These are phyloP conservation scores for Solanum sejunctum DNA, from an alignment of 257 asterid genomes.

Conservation along the genomic window DNA sequence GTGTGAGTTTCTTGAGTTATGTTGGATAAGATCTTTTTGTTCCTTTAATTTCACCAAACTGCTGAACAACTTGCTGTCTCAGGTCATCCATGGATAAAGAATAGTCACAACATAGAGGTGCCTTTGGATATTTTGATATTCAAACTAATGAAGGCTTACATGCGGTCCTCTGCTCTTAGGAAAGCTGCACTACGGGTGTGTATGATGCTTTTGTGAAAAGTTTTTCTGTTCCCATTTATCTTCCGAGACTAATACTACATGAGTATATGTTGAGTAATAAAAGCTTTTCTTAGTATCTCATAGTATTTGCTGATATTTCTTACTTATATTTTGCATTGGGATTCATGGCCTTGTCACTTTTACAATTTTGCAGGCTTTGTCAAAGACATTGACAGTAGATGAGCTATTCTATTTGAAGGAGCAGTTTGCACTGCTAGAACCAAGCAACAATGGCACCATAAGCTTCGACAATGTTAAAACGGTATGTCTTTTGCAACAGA, in stretches of 20 bases:
- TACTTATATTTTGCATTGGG: background rate
- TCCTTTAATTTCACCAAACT: background rate
- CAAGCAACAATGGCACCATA: conserved; percentile 42
- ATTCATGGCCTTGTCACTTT: background rate
- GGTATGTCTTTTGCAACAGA: conserved; percentile 9
- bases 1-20: conserved; percentile 32
- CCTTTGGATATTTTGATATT: conserved; percentile 71
- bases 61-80: conserved; percentile 16
- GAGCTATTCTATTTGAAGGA: conserved; percentile 40
- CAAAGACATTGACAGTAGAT: conserved; percentile 41
- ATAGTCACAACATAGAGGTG: conserved; percentile 36
- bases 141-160: conserved; percentile 78
- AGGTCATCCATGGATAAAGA: conserved; percentile 95
- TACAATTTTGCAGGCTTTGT: conserved; percentile 28
- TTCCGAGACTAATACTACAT: background rate
- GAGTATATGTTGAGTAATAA: background rate
- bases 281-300: background rate
- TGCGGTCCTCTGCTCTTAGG: conserved; percentile 91
- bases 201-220: background rate
- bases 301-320: background rate
- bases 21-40: background rate
- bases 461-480: conserved; percentile 26
- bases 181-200: conserved; percentile 83
- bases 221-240: background rate
- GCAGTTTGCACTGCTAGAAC: conserved; percentile 35